Base-by-base conservation (phyloP, 2,329 filamentous ascomycete species). In the Fusarium albidum region DNA sequence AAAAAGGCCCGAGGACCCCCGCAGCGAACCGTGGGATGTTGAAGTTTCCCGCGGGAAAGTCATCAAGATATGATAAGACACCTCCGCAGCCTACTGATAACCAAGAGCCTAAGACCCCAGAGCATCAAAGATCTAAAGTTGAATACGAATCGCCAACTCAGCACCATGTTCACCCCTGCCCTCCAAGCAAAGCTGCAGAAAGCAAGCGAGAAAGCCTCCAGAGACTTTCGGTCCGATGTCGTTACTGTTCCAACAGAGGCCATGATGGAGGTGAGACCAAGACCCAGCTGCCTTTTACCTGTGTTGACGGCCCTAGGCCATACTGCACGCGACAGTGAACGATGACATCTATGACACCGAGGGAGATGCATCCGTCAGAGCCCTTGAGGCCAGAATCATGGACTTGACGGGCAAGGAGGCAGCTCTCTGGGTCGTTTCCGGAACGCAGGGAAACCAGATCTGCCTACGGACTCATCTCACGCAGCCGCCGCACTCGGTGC, bases 221-320 rank as follows among this genome's bases (percentile, higher is more conserved):
- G 61, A 42, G 66, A 68, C 49, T 68, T 67, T 32, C 61, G 66
- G 28, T 67, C 66, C 32, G 66, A 68, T 66, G 66, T 68, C 12
- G 59, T 68, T 6, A 68, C 66, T 3, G 65, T 66, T 4, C 66
- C 63, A 2, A 52, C 60, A 3, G 63, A 68, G 18, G 49, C 55
- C 10, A 68, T 67, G 66, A 68, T 68, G 66, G 52, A 66, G 29
- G 59, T 55, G 39, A 21, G 12, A 10, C 13, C 29, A 11, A 3
- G n/a, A n/a, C n/a, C n/a, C 12, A 10, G 3, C 14, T 6, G 5
- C 13, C 12, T 7, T 21, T 7, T 21, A 21, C 21, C 8, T 18
- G 6, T 9, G 34, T 33, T 51, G 32, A 43, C 27, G 10, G 14
- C 7, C 8, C 14, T 8, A 63, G 46, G 64, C 66, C 38, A 66